Conservation (phyloP, 1,284 basidiomycete species). For the Rhizopogon hawkerae region DNA sequence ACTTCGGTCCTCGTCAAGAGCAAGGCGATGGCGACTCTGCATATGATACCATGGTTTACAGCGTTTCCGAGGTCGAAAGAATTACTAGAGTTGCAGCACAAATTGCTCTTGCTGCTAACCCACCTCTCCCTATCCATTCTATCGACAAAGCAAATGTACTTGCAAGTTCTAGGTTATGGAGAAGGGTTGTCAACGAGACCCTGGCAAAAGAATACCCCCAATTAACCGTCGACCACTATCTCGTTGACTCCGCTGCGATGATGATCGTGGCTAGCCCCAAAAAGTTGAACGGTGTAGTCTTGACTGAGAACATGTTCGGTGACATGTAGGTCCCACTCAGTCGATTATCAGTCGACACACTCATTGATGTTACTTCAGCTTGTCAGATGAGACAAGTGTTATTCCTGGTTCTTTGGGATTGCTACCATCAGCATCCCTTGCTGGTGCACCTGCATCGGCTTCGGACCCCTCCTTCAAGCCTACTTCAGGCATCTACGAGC, state of each 20-base stretch:
- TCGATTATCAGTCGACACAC: conserved; percentile 10
- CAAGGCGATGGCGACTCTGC: conserved; percentile 66
- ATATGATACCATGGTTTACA: conserved; percentile 92
- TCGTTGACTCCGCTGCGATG: conserved; percentile 98
- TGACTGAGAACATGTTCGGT: conserved; percentile 95
- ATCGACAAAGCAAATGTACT: conserved; percentile 99
- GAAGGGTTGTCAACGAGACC: conserved; percentile 83
- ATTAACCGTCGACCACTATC: conserved; percentile 77
- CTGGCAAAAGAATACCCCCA: conserved; percentile 81
- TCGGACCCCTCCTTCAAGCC: conserved; percentile 61
- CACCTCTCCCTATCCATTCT: conserved; percentile 85
- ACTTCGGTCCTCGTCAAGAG: conserved; percentile 94
- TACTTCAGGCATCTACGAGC: conserved; percentile 88
- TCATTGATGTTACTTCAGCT: conserved; percentile 36
- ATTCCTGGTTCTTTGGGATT: conserved; percentile 97
- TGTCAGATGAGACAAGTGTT: conserved; percentile 94
- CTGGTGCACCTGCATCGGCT: conserved; percentile 78
- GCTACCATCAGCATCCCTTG: conserved; percentile 90
- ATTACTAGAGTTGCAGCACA: conserved; percentile 95
- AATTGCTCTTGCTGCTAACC: conserved; percentile 78
- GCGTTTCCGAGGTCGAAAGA: conserved; percentile 83
- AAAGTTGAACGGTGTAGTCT: conserved; percentile 91
- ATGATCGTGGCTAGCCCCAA: conserved; percentile 86
- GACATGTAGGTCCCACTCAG: conserved; percentile 65
- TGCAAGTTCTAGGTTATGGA: conserved; percentile 91